Conservation (phyloP, 2,329 filamentous ascomycete genomes). For the Ophiosphaerella korrae region DNA sequence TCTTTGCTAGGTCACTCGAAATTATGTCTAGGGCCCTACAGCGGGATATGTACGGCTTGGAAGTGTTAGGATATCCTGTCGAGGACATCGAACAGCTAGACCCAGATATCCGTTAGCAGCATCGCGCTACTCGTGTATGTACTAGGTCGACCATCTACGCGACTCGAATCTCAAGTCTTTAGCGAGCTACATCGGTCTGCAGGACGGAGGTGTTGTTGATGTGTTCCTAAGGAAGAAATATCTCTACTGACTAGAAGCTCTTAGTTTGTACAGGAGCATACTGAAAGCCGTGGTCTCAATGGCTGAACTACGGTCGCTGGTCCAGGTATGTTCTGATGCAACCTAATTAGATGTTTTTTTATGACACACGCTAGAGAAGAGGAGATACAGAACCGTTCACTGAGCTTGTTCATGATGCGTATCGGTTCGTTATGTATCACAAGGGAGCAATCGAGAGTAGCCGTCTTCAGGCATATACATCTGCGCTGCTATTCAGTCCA, state of each 20-base stretch:
- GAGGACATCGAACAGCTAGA: neutral
- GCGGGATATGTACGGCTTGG: neutral
- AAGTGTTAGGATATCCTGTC: neutral
- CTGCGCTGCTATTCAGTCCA: slow-evolving; percentile 25
- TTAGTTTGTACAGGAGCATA: slow-evolving; percentile 4
- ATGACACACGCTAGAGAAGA: neutral
- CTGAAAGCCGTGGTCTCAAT: slow-evolving; percentile 1
- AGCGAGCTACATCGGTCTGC: neutral
- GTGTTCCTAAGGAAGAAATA: slow-evolving; percentile 1
- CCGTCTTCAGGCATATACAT: slow-evolving; percentile 29
- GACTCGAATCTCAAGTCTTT: neutral
- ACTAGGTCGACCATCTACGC: neutral
- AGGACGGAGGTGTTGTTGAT: neutral
- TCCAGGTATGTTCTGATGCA: neutral
- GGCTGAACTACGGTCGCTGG: neutral
- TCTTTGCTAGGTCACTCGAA: slow-evolving; percentile 1
- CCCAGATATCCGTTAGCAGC: neutral
- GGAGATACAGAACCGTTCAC: neutral
- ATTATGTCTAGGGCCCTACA: neutral
- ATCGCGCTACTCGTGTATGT: neutral
- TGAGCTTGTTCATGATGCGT: slow-evolving; percentile 12
- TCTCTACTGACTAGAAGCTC: neutral
- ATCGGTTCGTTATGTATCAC: slow-evolving; percentile 17
- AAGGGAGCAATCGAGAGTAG: slow-evolving; percentile 11
- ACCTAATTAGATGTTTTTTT: neutral